Percentiles rank a stretch among this genome's conserved stretches.
Conservation (phyloP, 495 filamentous ascomycete species). For the Friedmanniomyces endolithicus region DNA sequence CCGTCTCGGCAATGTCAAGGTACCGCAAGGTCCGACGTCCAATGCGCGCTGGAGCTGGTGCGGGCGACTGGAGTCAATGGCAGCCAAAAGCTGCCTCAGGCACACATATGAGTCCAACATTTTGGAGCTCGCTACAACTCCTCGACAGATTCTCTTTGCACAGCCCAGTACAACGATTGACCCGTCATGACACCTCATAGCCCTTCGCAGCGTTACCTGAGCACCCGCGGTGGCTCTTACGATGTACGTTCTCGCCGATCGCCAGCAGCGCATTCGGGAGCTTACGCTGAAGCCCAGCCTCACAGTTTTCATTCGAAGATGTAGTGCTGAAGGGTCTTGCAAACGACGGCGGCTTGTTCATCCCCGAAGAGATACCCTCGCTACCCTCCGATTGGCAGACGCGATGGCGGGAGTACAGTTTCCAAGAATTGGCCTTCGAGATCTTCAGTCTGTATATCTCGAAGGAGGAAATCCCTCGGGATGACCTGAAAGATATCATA, state of each 20-base stretch:
- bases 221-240: slow-evolving; percentile 67
- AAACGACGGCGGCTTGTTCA: slow-evolving; percentile 76
- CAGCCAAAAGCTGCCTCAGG: no score
- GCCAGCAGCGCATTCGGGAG: not conserved
- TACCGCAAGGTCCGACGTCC: no score
- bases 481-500: slow-evolving; percentile 72
- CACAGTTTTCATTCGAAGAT: slow-evolving; percentile 76
- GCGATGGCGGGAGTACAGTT: slow-evolving; percentile 63
- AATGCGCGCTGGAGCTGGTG: no score
- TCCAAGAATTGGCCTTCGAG: slow-evolving; percentile 63
- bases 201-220: slow-evolving; percentile 65
- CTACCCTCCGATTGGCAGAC: slow-evolving; percentile 48
- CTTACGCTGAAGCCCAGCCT: slow-evolving; percentile 16
- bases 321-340: slow-evolving; percentile 88
- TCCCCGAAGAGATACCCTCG: slow-evolving; percentile 68
- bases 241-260: slow-evolving; percentile 41
- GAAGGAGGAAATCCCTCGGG: slow-evolving; percentile 60
- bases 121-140: no score
- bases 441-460: slow-evolving; percentile 75
- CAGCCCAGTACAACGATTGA: not conserved
- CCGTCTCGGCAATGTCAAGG: no score
- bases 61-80: no score
- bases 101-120: no score
- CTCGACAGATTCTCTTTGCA: not conserved
- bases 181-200: slow-evolving; percentile 24